A percentile compares a stretch with the other conserved stretches of the same genome.
Evolutionary conservation across 2,329 filamentous ascomycete species (phyloP).

Genomic region (Cryphonectria nitschkei): DNA sequence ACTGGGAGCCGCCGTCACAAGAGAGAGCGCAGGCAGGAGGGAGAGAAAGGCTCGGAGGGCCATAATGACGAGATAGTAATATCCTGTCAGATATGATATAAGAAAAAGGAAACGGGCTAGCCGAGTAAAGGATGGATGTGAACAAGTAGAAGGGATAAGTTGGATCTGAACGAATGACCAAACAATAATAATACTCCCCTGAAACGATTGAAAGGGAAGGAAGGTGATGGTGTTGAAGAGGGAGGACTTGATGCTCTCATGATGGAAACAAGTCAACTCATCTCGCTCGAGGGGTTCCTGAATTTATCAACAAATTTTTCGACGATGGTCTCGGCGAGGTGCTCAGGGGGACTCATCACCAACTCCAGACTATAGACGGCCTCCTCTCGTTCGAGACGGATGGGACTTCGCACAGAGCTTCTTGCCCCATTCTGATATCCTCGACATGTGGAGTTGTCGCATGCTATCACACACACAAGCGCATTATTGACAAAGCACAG

Average conservation of each 20-base stretch:
- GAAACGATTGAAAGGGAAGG: not conserved
- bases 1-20: conserved; percentile 16
- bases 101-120: not conserved
- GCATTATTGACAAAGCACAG: not conserved
- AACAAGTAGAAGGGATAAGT: not conserved
- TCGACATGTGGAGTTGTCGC: not conserved
- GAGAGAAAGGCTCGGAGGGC: conserved; percentile 18
- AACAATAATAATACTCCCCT: not conserved
- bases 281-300: not conserved
- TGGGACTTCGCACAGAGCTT: conserved; percentile 11
- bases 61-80: conserved; percentile 11
- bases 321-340: not conserved
- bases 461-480: not conserved
- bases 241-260: not conserved
- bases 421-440: not conserved
- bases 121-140: not conserved
- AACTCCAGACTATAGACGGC: not conserved
- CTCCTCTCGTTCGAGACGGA: not conserved
- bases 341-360: not conserved
- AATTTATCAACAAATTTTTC: conserved; percentile 1
- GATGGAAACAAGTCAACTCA: not conserved
- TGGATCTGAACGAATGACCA: not conserved
- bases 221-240: not conserved
- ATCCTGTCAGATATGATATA: not conserved
- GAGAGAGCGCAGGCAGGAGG: conserved; percentile 14